These are phyloP conservation scores for Pharnaceum exiguum DNA, from an alignment of 148 eudicot genomes.

Conservation along the genomic window DNA sequence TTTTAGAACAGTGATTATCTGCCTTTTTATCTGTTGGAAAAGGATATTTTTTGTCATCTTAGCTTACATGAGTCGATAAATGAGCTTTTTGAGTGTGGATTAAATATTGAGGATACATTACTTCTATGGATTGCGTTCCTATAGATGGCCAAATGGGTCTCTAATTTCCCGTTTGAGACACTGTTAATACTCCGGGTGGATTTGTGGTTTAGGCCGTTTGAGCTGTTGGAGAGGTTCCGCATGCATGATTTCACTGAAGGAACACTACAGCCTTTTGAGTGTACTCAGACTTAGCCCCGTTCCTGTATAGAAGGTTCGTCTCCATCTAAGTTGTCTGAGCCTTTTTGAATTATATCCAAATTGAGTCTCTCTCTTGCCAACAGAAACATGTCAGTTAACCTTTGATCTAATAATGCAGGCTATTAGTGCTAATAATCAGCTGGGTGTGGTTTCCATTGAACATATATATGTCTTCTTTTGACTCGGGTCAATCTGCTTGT, in stretches of 20 bases:
- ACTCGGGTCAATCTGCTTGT: not conserved
- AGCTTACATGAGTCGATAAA: too few species aligned
- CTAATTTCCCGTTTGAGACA: too few species aligned
- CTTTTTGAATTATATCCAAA: not conserved
- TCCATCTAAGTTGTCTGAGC: not conserved
- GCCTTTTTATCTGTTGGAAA: too few species aligned
- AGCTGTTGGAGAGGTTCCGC: constrained; percentile 77
- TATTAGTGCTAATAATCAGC: not conserved
- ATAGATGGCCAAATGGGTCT: too few species aligned
- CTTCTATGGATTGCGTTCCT: too few species aligned
- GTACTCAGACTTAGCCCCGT: constrained; percentile 71
- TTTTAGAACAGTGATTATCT: too few species aligned
- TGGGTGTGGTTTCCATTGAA: not conserved
- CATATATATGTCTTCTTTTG: not conserved
- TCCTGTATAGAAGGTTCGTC: constrained; percentile 8
- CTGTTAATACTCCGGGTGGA: too few species aligned
- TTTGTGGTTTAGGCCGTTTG: constrained; percentile 67
- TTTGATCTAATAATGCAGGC: constrained; percentile 3
- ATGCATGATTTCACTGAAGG: constrained; percentile 94
- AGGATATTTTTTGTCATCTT: too few species aligned
- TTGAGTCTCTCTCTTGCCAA: not conserved
- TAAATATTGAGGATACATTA: too few species aligned
- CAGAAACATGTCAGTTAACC: not conserved
- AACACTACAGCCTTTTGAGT: constrained; percentile 79
- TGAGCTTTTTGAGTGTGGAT: too few species aligned